Percentiles rank a stretch among this genome's conserved stretches.
phyloP scores from a whole-genome alignment of 73 alveolate genomes.

The Tetrahymena malaccensis region DNA sequence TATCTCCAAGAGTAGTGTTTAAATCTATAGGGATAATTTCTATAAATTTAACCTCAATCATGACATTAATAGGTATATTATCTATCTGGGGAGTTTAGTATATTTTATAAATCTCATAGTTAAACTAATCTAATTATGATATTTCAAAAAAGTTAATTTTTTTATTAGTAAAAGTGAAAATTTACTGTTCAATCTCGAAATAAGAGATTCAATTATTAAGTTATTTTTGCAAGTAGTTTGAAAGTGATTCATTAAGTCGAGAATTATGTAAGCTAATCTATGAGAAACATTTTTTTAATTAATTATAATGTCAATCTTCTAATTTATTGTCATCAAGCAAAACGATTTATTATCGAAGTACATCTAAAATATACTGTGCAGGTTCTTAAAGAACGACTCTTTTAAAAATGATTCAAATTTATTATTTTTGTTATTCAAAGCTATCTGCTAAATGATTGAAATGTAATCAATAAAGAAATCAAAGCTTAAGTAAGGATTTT shows the following conservation, averaged over 20 bases:
- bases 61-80: background rate
- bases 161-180: background rate
- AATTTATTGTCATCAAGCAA: background rate
- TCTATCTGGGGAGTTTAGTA: background rate
- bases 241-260: background rate
- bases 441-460: background rate
- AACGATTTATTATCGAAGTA: background rate
- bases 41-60: background rate
- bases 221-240: background rate
- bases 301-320: background rate
- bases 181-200: background rate
- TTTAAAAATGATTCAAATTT: background rate
- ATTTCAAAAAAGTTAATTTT: background rate
- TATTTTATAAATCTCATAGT: background rate
- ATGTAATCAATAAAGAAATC: background rate
- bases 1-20: background rate
- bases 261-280: background rate
- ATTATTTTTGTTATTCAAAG: background rate
- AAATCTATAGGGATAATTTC: background rate
- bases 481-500: background rate
- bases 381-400: background rate
- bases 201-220: background rate
- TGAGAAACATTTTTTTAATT: background rate
- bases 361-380: background rate
- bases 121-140: background rate